Conservation (phyloP, 495 filamentous ascomycete genomes). For the Trichocladium uniseriatum region DNA sequence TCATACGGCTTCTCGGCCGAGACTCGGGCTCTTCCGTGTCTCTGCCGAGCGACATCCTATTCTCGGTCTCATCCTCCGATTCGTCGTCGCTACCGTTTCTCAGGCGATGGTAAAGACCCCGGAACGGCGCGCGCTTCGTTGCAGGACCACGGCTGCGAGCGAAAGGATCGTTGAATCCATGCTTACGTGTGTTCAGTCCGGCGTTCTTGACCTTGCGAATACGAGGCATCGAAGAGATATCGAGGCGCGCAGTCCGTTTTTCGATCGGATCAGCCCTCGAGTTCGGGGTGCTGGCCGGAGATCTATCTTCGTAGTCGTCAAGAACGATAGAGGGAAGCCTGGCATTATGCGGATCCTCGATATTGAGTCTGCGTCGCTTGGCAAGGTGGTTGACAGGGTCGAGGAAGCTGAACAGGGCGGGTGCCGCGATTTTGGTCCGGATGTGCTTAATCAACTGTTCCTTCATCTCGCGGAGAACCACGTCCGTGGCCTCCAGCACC, state of each 20-base stretch:
- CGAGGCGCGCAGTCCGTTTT: conserved; percentile 41
- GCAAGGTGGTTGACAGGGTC: conserved; percentile 68
- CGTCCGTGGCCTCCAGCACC: conserved; percentile 66
- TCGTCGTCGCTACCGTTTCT: conserved; percentile 51
- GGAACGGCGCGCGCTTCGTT: conserved; percentile 35
- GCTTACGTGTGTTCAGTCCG: conserved; percentile 50
- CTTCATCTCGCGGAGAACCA: conserved; percentile 68
- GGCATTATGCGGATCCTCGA: conserved; percentile 55
- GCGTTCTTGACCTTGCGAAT: conserved; percentile 56
- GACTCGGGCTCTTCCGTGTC: conserved; percentile 82
- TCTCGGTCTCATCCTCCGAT: conserved; percentile 39
- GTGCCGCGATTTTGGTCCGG: conserved; percentile 71
- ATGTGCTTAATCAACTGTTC: conserved; percentile 80
- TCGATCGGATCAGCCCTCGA: conserved; percentile 51
- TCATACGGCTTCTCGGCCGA: conserved; percentile 67
- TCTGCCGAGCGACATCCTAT: conserved; percentile 46
- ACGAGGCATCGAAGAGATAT: conserved; percentile 58
- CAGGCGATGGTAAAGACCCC: conserved; percentile 46
- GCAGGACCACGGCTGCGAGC: conserved; percentile 55
- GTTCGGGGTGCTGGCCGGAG: conserved; percentile 55
- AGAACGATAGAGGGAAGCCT: conserved; percentile 30
- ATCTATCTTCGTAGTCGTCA: conserved; percentile 48
- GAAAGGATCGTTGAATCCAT: conserved; percentile 68
- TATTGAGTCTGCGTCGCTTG: conserved; percentile 68
- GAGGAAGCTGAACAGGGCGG: conserved; percentile 72